Base-by-base conservation (phyloP, 1,139 yeast species). In the Blastobotrys aristatus region DNA sequence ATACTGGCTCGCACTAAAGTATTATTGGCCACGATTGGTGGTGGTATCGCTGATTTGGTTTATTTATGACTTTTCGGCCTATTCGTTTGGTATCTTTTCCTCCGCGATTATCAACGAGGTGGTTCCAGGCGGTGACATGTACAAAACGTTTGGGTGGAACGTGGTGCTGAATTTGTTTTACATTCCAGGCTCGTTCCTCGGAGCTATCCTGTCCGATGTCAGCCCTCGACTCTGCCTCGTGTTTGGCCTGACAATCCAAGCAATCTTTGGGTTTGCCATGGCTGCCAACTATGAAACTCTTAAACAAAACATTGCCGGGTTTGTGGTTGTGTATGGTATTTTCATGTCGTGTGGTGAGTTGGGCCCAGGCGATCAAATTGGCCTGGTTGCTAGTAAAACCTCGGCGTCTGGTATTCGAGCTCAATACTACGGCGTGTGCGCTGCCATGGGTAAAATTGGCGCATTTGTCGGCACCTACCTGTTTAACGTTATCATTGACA, bases 361-460 rank as follows among this genome's bases (percentile, higher is more conserved):
- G 66, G 96, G 96, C 22, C 90, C 96, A 14, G 97, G 97, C 69
- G 88, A 89, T 67, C 87, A 86, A 67, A 83, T 85, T 64, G 97
- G 97, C 57, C 70, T 85, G 50, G 73, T 90, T 53, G 95, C 96
- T 24, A 77, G 96, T 35, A 89, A 89, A 68, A 84, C 95, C 27
- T 77, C 83, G 45, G 85, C 96, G 38, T 84, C 96, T 14, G 81
- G 95, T 24, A 77, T 89, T 48, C 81, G 97, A 70, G 97, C 97
- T 52, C 86, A 84, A 60, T 86, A 85, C 68, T 90, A 90, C 64
- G 94, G 94, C 57, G 75, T 88, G 57, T 92, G 95, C 41, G 96
- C 97, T 50, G 96, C 96, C 26, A 60, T 80, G 47, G 97, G 96
- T 61, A 89, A 89, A 66, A 73, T 88, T 53, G 97, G 97, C 61